Evolutionary conservation across 2,329 filamentous ascomycete species (phyloP), one percentile per base, ranked within the genome.

Genomic region (Stenocarpella maydis): DNA sequence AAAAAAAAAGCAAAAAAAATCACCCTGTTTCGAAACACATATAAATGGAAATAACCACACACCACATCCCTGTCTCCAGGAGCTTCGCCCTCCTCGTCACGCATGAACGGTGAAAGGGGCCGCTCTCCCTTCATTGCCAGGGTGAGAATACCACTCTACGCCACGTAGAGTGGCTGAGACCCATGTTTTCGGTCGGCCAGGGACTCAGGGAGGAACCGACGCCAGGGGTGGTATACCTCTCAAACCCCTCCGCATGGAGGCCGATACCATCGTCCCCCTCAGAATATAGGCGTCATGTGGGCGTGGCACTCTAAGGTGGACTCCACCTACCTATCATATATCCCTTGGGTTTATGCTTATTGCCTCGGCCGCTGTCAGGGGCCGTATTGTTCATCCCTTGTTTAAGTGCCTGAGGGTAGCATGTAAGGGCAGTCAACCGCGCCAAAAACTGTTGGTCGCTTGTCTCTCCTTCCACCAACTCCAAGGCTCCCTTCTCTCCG

Each of bases 21-120:
- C n/a, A 34, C 58, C 58, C 58, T 63, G 58, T 63, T 63, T 63
- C 58, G 58, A 63, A 63, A 63, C 58, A 63, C 12, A 37, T 17
- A 61, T 63, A 63, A 28, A 63, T 49, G 43, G 58, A 19, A 63
- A n/a, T 41, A 63, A 49, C 58, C 58, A 63, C 58, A 10, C 26
- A 7, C 19, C 43, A 47, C 58, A 49, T n/a, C 58, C 58, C 58
- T 63, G 58, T 63, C 58, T 31, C 9, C 14, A 63, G 58, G 58
- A 63, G 43, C 58, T 37, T 63, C 58, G 41, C 58, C 58, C 58
- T 63, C 58, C 58, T 41, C 43, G 58, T 34, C 49, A 63, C 26
- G 58, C 58, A 63, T 63, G 43, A 63, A 63, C 28, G 14, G 58
- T 63, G 58, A 63, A 63, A 63, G 58, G 58, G 58, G 58, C 43